Evolutionary conservation across 805 yeast genomes (phyloP), one percentile per base, ranked within the genome.

Genomic region (Lipomyces chichibuensis): DNA sequence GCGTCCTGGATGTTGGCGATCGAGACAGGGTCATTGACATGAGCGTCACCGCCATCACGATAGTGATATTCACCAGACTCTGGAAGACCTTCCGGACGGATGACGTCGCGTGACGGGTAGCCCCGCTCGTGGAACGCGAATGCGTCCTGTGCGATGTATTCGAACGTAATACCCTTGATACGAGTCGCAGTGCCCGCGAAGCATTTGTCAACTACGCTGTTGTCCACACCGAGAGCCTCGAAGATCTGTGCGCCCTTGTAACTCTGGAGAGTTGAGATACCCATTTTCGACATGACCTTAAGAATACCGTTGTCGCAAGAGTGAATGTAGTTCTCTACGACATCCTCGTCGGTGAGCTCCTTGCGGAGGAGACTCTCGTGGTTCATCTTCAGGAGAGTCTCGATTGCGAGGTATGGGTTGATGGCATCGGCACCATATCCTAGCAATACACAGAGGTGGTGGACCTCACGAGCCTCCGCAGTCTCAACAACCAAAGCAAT

Each of bases 241-340:
- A 95, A 94, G 76, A 94, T 95, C 82, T 94, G 99, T 35, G 99
- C 99, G 80, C 98, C 98, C 81, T 94, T 94, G 81, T 94, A 94
- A n/a, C 97, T 91, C 13, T 98, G 97, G 77, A 94, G 83, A 37
- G 99, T 95, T 39, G 98, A 93, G 74, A 94, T 95, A 84, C 99
- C 99, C 98, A 94, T 95, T 84, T 95, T 94, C 49, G 98, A 92
- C 99, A 94, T 94, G 67, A 95, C 98, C 83, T 95, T 94, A 74
- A 92, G 82, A 74, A 94, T 89, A 80, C 98, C 98, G 64, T 92
- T 89, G 76, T 94, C 96, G 67, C 91, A 84, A 13, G 98, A 89
- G 72, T 87, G 84, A 77, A 89, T 90, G 81, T 92, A 94, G 82
- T 94, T 94, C 62, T 83, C 83, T 69, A 93, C 79, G 67, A 92